Percentiles rank a stretch among this genome's conserved stretches.
Evolutionary conservation across 345 rosid genomes (phyloP).

Genomic region (Aurinia saxatilis): DNA sequence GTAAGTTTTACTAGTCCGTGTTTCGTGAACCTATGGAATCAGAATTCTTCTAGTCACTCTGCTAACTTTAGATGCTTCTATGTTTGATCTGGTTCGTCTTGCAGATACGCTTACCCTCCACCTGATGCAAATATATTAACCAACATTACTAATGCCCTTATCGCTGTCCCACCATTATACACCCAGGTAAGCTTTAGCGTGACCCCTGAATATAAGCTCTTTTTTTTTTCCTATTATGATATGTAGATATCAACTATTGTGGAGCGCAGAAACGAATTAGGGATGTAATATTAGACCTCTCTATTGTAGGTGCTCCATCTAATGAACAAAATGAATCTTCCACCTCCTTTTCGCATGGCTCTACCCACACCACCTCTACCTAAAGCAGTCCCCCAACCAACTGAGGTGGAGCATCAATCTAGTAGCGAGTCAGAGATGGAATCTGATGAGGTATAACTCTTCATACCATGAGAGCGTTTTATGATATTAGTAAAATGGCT

Average conservation of each 20-base stretch:
- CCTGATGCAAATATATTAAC: slow-evolving; percentile 95
- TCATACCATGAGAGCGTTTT: slow-evolving; percentile 16
- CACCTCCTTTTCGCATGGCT: slow-evolving; percentile 94
- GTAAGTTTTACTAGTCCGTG: slow-evolving; percentile 35
- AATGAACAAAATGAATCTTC: slow-evolving; percentile 99
- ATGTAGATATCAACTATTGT: background rate
- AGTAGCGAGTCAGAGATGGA: slow-evolving; percentile 93
- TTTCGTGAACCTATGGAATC: background rate
- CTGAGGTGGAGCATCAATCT: slow-evolving; percentile 42
- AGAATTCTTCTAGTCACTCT: background rate
- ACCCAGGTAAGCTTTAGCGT: slow-evolving; percentile 58
- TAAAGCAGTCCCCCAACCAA: slow-evolving; percentile 41
- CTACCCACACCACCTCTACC: slow-evolving; percentile 91
- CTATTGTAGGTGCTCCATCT: slow-evolving; percentile 71
- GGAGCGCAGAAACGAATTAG: background rate
- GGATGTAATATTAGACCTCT: background rate
- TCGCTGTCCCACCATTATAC: slow-evolving; percentile 91
- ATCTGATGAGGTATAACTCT: slow-evolving; percentile 61
- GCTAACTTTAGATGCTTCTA: background rate
- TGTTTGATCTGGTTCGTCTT: slow-evolving; percentile 9
- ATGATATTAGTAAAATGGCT: background rate
- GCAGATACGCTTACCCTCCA: slow-evolving; percentile 95
- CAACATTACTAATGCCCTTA: slow-evolving; percentile 92
- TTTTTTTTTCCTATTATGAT: background rate
- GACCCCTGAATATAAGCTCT: background rate